phyloP scores from a whole-genome alignment of 805 yeast genomes.

The Saturnispora besseyi region DNA sequence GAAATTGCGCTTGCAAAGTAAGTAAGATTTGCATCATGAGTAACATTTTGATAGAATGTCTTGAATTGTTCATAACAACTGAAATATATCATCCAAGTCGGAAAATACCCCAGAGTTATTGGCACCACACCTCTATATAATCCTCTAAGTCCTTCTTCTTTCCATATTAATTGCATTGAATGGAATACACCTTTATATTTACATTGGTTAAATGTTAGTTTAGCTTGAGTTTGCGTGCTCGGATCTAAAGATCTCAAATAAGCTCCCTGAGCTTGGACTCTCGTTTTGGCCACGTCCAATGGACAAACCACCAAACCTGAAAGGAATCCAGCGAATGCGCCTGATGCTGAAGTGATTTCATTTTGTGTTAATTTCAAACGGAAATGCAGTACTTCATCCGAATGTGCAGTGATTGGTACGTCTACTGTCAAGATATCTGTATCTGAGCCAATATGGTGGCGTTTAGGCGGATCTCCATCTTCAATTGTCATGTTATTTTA shows the following conservation, averaged over 20 bases:
- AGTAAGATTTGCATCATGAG: conserved; percentile 24
- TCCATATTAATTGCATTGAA: conserved; percentile 55
- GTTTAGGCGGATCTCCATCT: conserved; percentile 9
- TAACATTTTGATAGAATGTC: conserved; percentile 22
- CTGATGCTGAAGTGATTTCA: conserved; percentile 68
- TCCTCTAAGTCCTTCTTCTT: conserved; percentile 77
- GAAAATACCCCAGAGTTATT: conserved; percentile 88
- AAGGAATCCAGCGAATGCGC: conserved; percentile 88
- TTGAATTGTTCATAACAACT: conserved; percentile 80
- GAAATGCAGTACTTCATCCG: conserved; percentile 11
- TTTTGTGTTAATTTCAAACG: conserved; percentile 17
- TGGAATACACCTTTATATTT: conserved; percentile 53
- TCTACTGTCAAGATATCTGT: conserved; percentile 13
- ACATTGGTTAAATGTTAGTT: conserved; percentile 13
- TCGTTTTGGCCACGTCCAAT: conserved; percentile 87
- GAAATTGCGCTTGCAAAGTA: conserved; percentile 62
- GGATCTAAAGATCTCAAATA: conserved; percentile 19
- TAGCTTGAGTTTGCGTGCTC: conserved; percentile 6
- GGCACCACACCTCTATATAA: conserved; percentile 87
- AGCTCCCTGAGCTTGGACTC: conserved; percentile 86
- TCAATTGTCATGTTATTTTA: not conserved
- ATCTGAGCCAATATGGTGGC: conserved; percentile 11
- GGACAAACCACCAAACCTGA: conserved; percentile 93
- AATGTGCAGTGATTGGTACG: conserved; percentile 12
- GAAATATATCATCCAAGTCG: conserved; percentile 96